Evolutionary conservation across 2,329 filamentous ascomycete species (phyloP).

Genomic region (Fusarium sp.): DNA sequence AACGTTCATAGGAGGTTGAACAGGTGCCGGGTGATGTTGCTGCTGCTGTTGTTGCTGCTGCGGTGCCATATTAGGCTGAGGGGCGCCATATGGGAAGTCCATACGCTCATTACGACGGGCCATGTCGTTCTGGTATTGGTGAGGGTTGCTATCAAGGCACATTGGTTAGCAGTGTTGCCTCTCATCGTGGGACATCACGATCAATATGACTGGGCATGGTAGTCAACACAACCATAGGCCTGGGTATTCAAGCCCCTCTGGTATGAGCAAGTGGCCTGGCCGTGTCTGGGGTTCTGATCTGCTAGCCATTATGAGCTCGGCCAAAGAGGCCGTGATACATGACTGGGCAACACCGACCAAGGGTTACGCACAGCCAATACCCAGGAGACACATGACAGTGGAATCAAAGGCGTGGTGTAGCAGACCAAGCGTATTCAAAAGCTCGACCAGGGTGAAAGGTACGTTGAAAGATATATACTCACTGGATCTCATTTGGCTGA

Average conservation of each 20-base stretch:
- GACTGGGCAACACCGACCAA: conserved; percentile 2
- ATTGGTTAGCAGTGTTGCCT: conserved; percentile 52
- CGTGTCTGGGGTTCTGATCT: conserved; percentile 33
- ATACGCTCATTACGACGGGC: conserved; percentile 61
- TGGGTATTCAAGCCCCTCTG: conserved; percentile 20
- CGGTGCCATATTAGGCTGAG: conserved; percentile 58
- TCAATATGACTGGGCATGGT: conserved; percentile 49
- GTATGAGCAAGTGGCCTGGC: conserved; percentile 30
- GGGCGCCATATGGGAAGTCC: conserved; percentile 60
- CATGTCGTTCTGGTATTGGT: conserved; percentile 69
- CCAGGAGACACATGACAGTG: conserved; percentile 41
- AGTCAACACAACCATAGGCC: conserved; percentile 22
- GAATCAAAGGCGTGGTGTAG: conserved; percentile 38
- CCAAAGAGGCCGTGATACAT: conserved; percentile 13
- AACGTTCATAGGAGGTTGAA: conserved; percentile 59
- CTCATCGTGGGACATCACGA: conserved; percentile 44
- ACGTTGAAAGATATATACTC: conserved; percentile 66
- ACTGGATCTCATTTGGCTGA: conserved; percentile 71
- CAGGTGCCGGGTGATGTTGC: conserved; percentile 58
- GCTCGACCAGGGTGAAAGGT: conserved; percentile 50
- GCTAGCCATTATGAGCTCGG: conserved; percentile 44
- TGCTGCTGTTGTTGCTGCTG: conserved; percentile 54
- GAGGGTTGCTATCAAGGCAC: conserved; percentile 55
- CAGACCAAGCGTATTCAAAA: conserved; percentile 25
- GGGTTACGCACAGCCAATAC: conserved; percentile 15